phyloP scores from a whole-genome alignment of 805 yeast genomes.

The Zygotorulaspora florentina region DNA sequence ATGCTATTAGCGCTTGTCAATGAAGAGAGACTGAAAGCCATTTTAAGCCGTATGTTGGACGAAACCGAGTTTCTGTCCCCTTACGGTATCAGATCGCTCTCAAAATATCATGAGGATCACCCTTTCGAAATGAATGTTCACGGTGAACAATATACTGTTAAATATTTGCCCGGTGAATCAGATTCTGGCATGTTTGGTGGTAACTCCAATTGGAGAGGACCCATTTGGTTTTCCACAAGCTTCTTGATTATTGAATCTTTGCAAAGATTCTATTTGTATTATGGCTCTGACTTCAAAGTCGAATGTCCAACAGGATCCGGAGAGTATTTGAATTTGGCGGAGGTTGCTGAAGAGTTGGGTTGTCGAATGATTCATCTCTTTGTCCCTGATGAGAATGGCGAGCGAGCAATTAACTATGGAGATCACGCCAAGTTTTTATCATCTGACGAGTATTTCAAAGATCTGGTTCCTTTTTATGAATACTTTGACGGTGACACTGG shows the following conservation, averaged over 20 bases:
- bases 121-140: slow-evolving; percentile 83
- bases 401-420: slow-evolving; percentile 78
- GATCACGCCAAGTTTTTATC: slow-evolving; percentile 53
- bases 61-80: slow-evolving; percentile 80
- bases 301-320: slow-evolving; percentile 89
- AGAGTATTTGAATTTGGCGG: slow-evolving; percentile 67
- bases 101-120: slow-evolving; percentile 77
- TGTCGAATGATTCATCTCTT: slow-evolving; percentile 79
- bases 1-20: slow-evolving; percentile 73
- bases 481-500: slow-evolving; percentile 94
- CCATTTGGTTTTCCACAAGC: slow-evolving; percentile 94
- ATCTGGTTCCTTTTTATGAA: slow-evolving; percentile 75
- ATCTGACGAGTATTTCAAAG: slow-evolving; percentile 66
- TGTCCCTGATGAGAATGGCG: slow-evolving; percentile 58
- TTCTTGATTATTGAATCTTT: slow-evolving; percentile 81
- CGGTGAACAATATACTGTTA: slow-evolving; percentile 65
- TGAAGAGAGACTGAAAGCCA: slow-evolving; percentile 71
- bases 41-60: slow-evolving; percentile 76
- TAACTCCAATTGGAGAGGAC: slow-evolving; percentile 96
- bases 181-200: slow-evolving; percentile 95
- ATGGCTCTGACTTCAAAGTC: slow-evolving; percentile 79
- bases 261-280: slow-evolving; percentile 81
- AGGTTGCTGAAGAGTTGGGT: slow-evolving; percentile 86
- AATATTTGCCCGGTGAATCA: slow-evolving; percentile 82
- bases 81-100: slow-evolving; percentile 83